These are phyloP conservation scores for Leersia perrieri DNA, from an alignment of 176 grass and related monocot species.

Conservation along the genomic window DNA sequence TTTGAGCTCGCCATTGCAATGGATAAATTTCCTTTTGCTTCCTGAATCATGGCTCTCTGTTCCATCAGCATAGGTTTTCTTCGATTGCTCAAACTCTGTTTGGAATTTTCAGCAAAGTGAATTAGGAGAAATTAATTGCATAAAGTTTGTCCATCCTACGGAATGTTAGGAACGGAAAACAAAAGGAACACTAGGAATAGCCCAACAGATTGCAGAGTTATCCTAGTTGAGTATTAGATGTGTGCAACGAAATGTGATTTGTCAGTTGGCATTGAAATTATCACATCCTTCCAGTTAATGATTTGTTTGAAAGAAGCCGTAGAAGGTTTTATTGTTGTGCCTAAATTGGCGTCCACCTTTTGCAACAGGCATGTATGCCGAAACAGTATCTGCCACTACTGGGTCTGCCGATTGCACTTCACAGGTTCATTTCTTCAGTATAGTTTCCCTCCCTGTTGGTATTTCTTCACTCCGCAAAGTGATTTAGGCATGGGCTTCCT, in stretches of 20 bases:
- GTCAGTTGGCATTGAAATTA: not conserved
- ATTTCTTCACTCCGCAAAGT: not conserved
- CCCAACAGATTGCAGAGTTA: not conserved
- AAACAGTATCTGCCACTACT: constrained; percentile 90
- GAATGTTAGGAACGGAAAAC: not conserved
- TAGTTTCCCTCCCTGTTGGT: not conserved
- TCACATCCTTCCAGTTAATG: not conserved
- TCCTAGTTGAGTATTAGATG: not conserved
- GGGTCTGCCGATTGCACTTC: constrained; percentile 83
- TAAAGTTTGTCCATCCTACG: not conserved
- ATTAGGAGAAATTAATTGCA: not conserved
- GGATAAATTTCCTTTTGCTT: too few species aligned
- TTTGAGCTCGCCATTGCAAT: not conserved
- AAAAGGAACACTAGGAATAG: too few species aligned
- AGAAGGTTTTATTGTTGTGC: constrained; percentile 2
- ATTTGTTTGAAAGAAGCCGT: not conserved
- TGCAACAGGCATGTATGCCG: constrained; percentile 83
- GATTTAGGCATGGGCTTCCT: constrained; percentile 17
- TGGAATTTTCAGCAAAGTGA: not conserved
- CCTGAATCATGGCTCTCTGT: not conserved
- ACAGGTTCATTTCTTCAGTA: constrained; percentile 59
- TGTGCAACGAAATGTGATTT: not conserved
- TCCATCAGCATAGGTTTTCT: not conserved
- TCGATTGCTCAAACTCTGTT: not conserved
- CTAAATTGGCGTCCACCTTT: constrained; percentile 13